phyloP scores from a whole-genome alignment of 331 rosid genomes.

The Cydonia oblonga region DNA sequence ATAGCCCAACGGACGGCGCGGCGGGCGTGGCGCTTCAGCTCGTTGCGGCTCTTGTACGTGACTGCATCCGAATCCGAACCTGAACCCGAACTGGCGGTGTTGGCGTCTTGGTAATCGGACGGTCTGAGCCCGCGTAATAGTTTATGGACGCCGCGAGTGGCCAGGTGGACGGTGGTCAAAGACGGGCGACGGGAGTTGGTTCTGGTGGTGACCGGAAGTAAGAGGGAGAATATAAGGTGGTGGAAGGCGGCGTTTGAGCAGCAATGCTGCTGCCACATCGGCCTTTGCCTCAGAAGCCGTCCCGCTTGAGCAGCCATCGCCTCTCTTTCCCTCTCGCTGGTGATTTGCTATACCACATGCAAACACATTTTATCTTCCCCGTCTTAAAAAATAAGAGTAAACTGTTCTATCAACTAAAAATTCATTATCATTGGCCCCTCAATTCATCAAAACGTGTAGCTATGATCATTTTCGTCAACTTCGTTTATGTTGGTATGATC shows the following conservation, averaged over 20 bases:
- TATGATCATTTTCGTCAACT: no score
- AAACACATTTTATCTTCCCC: not conserved
- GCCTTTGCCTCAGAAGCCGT: constrained; percentile 51
- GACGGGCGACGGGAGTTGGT: constrained; percentile 18
- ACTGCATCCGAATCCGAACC: constrained; percentile 27
- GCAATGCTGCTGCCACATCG: constrained; percentile 27
- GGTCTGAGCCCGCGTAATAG: constrained; percentile 30
- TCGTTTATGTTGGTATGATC: no score
- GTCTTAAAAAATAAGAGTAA: not conserved
- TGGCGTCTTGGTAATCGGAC: constrained; percentile 16
- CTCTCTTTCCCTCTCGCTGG: not conserved
- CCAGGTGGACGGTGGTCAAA: constrained; percentile 15
- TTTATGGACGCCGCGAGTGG: constrained; percentile 29
- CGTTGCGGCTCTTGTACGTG: constrained; percentile 59
- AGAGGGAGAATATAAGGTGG: constrained; percentile 11
- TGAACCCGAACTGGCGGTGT: constrained; percentile 5
- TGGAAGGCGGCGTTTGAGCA: constrained; percentile 10
- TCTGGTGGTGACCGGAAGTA: constrained; percentile 6
- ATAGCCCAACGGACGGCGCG: constrained; percentile 80
- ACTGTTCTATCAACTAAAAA: not conserved
- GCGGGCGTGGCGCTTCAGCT: constrained; percentile 71
- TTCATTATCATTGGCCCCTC: no score
- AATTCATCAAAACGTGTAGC: no score
- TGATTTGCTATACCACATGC: not conserved
- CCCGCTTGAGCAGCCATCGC: constrained; percentile 33